These are phyloP conservation scores for Fagus sylvatica DNA, from an alignment of 306 rosid genomes.

Conservation along the genomic window DNA sequence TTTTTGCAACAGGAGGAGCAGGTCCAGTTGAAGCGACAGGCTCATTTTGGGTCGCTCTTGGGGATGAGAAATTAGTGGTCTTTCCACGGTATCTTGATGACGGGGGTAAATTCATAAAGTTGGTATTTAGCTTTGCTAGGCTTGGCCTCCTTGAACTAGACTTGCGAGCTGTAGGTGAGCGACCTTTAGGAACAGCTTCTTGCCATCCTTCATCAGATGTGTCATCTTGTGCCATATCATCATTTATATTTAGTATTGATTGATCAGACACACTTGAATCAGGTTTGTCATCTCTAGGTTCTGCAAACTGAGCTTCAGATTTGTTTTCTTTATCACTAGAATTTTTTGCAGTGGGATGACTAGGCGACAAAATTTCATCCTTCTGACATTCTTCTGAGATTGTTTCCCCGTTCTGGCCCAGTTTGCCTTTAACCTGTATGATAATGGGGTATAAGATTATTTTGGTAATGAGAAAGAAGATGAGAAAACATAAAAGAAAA, in stretches of 20 bases:
- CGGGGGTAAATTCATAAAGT: conserved; percentile 67
- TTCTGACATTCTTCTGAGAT: conserved; percentile 64
- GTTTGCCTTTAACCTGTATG: conserved; percentile 82
- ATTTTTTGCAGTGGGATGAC: conserved; percentile 47
- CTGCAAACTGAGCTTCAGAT: conserved; percentile 53
- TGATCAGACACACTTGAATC: conserved; percentile 52
- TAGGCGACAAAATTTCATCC: conserved; percentile 52
- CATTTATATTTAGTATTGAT: conserved; percentile 31
- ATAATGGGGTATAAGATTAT: conserved; percentile 23
- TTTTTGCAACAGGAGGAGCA: conserved; percentile 52
- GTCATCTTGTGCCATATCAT: conserved; percentile 55
- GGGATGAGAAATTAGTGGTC: conserved; percentile 57
- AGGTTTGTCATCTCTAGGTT: conserved; percentile 46
- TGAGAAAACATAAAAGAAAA: conserved; percentile 17
- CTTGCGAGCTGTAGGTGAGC: conserved; percentile 75
- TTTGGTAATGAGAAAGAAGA: conserved; percentile 8
- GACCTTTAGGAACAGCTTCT: conserved; percentile 94
- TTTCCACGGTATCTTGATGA: conserved; percentile 70
- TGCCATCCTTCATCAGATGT: conserved; percentile 94
- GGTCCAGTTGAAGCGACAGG: conserved; percentile 47
- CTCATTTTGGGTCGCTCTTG: conserved; percentile 56
- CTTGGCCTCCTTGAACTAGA: conserved; percentile 83
- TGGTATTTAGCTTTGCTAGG: conserved; percentile 81
- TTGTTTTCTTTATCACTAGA: conserved; percentile 85
- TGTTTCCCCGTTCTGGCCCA: conserved; percentile 63